Percentiles rank a stretch among this genome's conserved stretches.
Conservation (phyloP, 345 rosid genomes). For the Toxicodendron radicans region DNA sequence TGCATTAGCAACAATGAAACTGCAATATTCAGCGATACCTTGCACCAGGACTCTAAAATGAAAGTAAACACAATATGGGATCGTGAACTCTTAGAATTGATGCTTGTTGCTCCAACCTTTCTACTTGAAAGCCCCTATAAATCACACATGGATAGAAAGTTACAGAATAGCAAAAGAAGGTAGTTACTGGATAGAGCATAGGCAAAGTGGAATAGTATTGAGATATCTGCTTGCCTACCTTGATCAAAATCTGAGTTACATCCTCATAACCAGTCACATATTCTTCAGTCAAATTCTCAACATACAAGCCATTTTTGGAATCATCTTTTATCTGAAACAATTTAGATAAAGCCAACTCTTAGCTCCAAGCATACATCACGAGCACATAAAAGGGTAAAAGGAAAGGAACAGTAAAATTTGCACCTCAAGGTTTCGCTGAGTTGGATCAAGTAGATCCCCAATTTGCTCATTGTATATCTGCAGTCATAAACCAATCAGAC, state of each 20-base stretch:
- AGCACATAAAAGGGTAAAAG: neutral
- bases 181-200: conserved; percentile 2
- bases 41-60: conserved; percentile 76
- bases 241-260: conserved; percentile 76
- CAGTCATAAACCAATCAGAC: conserved; percentile 9
- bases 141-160: neutral
- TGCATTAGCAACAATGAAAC: neutral
- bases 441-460: conserved; percentile 89
- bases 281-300: conserved; percentile 86
- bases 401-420: conserved; percentile 10
- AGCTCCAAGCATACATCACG: neutral
- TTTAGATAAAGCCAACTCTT: conserved; percentile 9
- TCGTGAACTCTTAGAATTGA: conserved; percentile 93
- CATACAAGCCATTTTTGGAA: conserved; percentile 69
- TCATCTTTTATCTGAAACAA: conserved; percentile 76
- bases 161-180: neutral
- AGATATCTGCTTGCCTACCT: conserved; percentile 45
- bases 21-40: conserved; percentile 44
- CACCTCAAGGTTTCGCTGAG: conserved; percentile 92
- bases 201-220: neutral
- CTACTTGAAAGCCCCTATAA: conserved; percentile 88
- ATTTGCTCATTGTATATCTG: conserved; percentile 92
- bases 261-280: conserved; percentile 85
- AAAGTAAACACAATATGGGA: conserved; percentile 83
- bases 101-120: conserved; percentile 94